Percentiles rank a stretch among this genome's conserved stretches.
These are phyloP conservation scores for Glycyrrhiza uralensis DNA, from an alignment of 306 rosid species.

Conservation along the genomic window DNA sequence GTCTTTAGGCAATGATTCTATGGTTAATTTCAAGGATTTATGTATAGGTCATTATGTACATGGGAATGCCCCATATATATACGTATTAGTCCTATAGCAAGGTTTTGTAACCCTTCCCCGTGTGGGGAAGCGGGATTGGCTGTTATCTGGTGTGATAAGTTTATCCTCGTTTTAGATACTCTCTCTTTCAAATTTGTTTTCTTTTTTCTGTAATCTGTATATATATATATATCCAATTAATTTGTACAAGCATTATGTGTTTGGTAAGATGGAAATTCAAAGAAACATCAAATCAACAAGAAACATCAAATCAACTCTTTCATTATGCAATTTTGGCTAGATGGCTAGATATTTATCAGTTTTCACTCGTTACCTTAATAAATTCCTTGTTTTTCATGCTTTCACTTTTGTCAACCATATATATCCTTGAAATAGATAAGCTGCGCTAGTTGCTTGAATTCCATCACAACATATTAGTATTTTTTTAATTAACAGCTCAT, in stretches of 20 bases:
- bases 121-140: constrained; percentile 13
- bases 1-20: constrained; percentile 29
- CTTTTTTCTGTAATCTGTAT: not conserved
- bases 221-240: not conserved
- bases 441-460: no score
- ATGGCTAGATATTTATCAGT: not conserved
- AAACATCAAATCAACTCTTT: not conserved
- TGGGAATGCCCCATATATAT: constrained; percentile 6
- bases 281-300: not conserved
- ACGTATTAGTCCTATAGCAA: constrained; percentile 24
- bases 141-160: constrained; percentile 24
- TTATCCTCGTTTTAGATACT: not conserved
- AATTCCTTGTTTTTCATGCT: no score
- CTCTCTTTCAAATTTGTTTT: not conserved
- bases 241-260: not conserved
- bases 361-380: no score
- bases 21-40: not conserved
- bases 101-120: constrained; percentile 19
- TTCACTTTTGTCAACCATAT: no score
- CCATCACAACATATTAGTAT: no score
- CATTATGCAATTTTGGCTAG: not conserved
- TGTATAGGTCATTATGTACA: constrained; percentile 35
- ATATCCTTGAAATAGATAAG: no score
- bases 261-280: not conserved
- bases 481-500: no score